phyloP scores from a whole-genome alignment of 2,329 filamentous ascomycete genomes.

The Calonectria pteridis region DNA sequence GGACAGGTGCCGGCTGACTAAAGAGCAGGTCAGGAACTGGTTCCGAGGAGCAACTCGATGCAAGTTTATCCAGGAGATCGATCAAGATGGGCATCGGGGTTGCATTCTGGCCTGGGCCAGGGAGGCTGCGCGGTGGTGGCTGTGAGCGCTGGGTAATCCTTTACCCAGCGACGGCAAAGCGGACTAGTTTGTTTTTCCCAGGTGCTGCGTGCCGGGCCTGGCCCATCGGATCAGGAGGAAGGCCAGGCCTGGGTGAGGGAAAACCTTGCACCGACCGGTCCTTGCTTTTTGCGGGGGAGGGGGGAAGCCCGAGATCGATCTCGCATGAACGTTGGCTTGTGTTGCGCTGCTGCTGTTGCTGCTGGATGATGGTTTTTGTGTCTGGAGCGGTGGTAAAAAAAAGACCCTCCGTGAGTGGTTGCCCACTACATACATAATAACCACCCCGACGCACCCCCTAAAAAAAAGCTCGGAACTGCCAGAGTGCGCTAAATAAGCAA shows the following conservation, averaged over 20 bases:
- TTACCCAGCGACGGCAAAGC: slow-evolving; percentile 17
- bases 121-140: background rate
- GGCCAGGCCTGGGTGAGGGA: slow-evolving; percentile 28
- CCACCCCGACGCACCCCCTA: background rate
- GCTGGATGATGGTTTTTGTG: background rate
- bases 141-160: slow-evolving; percentile 9
- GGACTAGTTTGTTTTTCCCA: slow-evolving; percentile 11
- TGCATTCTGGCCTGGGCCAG: background rate
- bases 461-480: background rate
- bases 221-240: background rate
- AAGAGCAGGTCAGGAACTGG: background rate
- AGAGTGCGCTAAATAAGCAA: slow-evolving; percentile 10
- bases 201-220: background rate
- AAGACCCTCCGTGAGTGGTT: slow-evolving; percentile 6
- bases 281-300: slow-evolving; percentile 18
- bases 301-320: slow-evolving; percentile 20
- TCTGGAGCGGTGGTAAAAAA: background rate
- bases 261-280: slow-evolving; percentile 26
- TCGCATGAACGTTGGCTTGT: slow-evolving; percentile 29
- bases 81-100: slow-evolving; percentile 8
- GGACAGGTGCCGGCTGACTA: slow-evolving; percentile 15
- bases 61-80: slow-evolving; percentile 16
- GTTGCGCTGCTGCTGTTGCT: background rate
- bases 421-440: background rate
- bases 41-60: background rate